Conservation (phyloP, 805 yeast species). For the Alloascoidea africana region DNA sequence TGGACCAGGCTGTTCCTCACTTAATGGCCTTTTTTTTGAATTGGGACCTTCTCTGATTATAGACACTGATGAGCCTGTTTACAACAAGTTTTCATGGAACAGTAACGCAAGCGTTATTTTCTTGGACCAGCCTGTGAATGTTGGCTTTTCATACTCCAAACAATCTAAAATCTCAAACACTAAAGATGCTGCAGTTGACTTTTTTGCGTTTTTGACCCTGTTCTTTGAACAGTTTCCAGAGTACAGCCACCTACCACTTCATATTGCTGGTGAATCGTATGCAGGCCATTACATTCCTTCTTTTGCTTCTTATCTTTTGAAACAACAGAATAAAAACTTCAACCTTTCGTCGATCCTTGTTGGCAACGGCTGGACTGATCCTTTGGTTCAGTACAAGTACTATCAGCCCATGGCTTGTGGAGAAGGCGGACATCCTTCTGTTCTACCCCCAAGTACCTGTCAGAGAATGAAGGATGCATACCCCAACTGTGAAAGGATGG, state of each 20-base stretch:
- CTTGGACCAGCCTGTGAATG: conserved; percentile 81
- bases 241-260: conserved; percentile 43
- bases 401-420: conserved; percentile 95
- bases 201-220: conserved; percentile 62
- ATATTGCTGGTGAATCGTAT: conserved; percentile 82
- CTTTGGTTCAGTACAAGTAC: conserved; percentile 60
- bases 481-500: conserved; percentile 61
- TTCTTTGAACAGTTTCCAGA: conserved; percentile 63
- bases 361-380: conserved; percentile 87
- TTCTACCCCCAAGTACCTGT: conserved; percentile 65
- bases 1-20: conserved; percentile 88
- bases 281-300: conserved; percentile 87
- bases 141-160: conserved; percentile 58
- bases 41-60: conserved; percentile 64
- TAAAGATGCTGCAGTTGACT: conserved; percentile 72
- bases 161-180: conserved; percentile 43
- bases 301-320: conserved; percentile 70
- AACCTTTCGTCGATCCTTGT: conserved; percentile 65
- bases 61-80: conserved; percentile 44
- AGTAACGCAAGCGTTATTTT: conserved; percentile 72
- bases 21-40: conserved; percentile 78
- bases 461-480: conserved; percentile 42
- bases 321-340: conserved; percentile 44
- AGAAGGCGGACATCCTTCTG: conserved; percentile 70
- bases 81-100: conserved; percentile 77